phyloP scores from a whole-genome alignment of 345 rosid genomes.

The Combretum micranthum region DNA sequence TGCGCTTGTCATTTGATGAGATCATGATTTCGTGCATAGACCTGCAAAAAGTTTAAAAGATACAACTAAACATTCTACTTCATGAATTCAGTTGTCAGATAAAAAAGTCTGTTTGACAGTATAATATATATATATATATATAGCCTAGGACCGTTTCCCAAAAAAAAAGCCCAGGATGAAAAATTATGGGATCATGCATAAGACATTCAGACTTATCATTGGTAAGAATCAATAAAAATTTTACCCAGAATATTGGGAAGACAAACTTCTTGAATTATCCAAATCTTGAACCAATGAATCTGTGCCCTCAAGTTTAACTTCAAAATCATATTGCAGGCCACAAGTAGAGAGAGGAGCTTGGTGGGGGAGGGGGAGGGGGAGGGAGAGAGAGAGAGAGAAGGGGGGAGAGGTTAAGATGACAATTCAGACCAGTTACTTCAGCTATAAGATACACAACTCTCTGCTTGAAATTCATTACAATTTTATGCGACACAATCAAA shows the following conservation, averaged over 20 bases:
- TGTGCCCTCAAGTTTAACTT: conserved; percentile 18
- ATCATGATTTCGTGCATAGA: conserved; percentile 65
- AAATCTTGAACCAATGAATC: conserved; percentile 13
- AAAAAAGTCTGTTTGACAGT: no score
- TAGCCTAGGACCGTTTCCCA: no score
- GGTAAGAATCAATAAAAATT: background rate
- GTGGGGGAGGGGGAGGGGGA: conserved; percentile 5
- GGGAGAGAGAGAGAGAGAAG: conserved; percentile 13
- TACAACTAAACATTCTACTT: no score
- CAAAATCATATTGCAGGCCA: conserved; percentile 31
- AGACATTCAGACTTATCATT: no score
- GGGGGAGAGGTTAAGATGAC: background rate
- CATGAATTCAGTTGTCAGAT: no score
- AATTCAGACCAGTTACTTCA: no score
- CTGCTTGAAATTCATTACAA: background rate
- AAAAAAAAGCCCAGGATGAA: no score
- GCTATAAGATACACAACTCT: background rate
- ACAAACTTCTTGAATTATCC: conserved; percentile 11
- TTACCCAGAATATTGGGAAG: conserved; percentile 26
- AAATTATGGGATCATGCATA: no score
- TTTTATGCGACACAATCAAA: background rate
- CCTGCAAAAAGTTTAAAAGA: conserved; percentile 28
- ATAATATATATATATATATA: no score
- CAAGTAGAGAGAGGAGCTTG: conserved; percentile 43
- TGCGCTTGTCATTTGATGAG: conserved; percentile 58